Conservation (phyloP, 768 basidiomycete species). For the Boletus bicolor region DNA sequence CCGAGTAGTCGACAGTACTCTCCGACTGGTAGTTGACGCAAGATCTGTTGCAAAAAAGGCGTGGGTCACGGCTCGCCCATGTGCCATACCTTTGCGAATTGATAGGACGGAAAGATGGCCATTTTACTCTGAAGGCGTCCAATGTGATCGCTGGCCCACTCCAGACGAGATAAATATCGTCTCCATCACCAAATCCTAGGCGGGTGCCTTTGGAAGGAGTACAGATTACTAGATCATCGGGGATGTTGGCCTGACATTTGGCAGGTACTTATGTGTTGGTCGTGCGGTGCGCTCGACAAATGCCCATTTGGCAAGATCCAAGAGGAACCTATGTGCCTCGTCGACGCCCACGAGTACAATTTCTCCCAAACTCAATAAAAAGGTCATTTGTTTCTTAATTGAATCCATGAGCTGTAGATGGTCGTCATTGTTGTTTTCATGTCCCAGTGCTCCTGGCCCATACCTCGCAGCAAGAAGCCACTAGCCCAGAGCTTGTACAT, state of each 20-base stretch:
- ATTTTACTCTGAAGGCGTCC: slow-evolving; percentile 8
- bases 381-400: slow-evolving; percentile 2
- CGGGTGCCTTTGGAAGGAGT: background rate
- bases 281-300: background rate
- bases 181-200: background rate
- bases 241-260: background rate
- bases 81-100: slow-evolving; percentile 2
- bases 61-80: slow-evolving; percentile 11
- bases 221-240: background rate
- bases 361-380: slow-evolving; percentile 10
- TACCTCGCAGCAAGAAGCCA: slow-evolving; percentile 21
- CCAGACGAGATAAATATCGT: slow-evolving; percentile 13
- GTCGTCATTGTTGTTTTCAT: background rate
- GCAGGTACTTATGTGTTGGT: background rate
- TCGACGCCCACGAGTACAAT: slow-evolving; percentile 21
- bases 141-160: slow-evolving; percentile 10
- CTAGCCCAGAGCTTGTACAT: slow-evolving; percentile 22
- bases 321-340: slow-evolving; percentile 19
- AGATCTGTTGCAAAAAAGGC: slow-evolving; percentile 1
- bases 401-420: slow-evolving; percentile 3
- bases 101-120: background rate
- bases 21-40: background rate
- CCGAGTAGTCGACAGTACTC: background rate
- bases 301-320: slow-evolving; percentile 18
- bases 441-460: background rate